Evolutionary conservation across 306 rosid genomes (phyloP).

Genomic region (Quercus wislizeni): DNA sequence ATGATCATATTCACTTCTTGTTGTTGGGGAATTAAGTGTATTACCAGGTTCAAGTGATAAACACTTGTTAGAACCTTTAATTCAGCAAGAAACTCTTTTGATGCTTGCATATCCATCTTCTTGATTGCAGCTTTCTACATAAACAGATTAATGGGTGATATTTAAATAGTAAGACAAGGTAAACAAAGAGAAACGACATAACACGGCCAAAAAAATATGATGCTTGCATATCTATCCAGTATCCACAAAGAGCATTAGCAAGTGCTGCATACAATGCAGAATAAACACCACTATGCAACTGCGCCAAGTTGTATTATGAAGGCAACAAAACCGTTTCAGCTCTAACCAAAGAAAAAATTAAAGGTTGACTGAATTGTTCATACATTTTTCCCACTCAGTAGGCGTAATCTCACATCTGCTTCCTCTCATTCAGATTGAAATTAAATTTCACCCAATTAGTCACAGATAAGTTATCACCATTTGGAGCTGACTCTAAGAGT

Average conservation of each 20-base stretch:
- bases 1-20: background rate
- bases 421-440: background rate
- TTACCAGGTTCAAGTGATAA: slow-evolving; percentile 90
- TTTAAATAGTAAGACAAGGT: slow-evolving; percentile 15
- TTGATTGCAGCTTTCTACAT: slow-evolving; percentile 83
- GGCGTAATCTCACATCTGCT: background rate
- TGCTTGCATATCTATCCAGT: background rate
- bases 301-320: background rate
- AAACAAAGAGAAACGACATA: slow-evolving; percentile 1
- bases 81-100: slow-evolving; percentile 81
- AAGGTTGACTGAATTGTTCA: background rate
- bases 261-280: background rate
- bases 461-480: background rate
- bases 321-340: background rate
- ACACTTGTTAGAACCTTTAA: slow-evolving; percentile 81
- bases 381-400: background rate
- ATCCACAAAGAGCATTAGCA: slow-evolving; percentile 7
- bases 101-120: slow-evolving; percentile 88
- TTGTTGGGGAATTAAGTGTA: slow-evolving; percentile 5
- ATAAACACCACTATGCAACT: background rate
- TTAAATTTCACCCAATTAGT: background rate
- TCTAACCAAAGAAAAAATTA: background rate
- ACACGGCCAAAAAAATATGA: slow-evolving; percentile 8
- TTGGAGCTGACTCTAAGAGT: background rate
- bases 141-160: slow-evolving; percentile 13